Evolutionary conservation across 2,329 filamentous ascomycete genomes (phyloP), one percentile per base, ranked within the genome.

Genomic region (Tolypocladium cylindrosporum): DNA sequence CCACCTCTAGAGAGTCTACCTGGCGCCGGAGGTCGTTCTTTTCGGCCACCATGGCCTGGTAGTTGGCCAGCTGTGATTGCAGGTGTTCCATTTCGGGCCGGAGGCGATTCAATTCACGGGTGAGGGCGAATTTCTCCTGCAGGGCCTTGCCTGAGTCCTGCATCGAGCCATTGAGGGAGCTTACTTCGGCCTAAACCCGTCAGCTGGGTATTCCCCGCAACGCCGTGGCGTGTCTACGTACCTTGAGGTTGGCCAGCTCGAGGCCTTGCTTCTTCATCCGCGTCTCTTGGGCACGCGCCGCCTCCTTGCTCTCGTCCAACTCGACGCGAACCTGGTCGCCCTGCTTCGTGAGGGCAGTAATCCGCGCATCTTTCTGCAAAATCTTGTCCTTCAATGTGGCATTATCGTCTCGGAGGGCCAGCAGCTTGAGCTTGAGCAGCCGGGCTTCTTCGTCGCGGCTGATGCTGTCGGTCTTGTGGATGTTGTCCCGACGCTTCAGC

Each of bases 21-120:
- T 94, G 89, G 53, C 89, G 86, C 68, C 94, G 87, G 16, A 97
- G 74, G 2, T 87, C 81, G 52, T 93, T 78, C 70, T 95, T 96
- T 68, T 96, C 91, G 1, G 87, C 79, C 19, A 95, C 77, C 13
- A 90, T 75, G 2, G 82, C 79, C 66, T 91, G 86, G 57, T 92
- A 84, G 16, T 79, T 77, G 36, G 74, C 67, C 13, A 84, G 69
- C 64, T 84, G 81, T 2, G 79, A 77, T 61, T 76, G 74, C 34
- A 85, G 72, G 58, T 84, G 80, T 45, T 84, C 80, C 19, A 84
- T 62, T 63, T 85, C 81, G 31, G 80, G 81, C 60, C 79, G 80
- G 13, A 85, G 67, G 8, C 76, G 68, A 36, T 77, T 75, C 9
- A 85, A 66, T 62, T 85, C 81, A 50, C 79, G 75, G 7, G 73